Evolutionary conservation across 345 rosid genomes (phyloP).

Genomic region (Corchorus capsularis): DNA sequence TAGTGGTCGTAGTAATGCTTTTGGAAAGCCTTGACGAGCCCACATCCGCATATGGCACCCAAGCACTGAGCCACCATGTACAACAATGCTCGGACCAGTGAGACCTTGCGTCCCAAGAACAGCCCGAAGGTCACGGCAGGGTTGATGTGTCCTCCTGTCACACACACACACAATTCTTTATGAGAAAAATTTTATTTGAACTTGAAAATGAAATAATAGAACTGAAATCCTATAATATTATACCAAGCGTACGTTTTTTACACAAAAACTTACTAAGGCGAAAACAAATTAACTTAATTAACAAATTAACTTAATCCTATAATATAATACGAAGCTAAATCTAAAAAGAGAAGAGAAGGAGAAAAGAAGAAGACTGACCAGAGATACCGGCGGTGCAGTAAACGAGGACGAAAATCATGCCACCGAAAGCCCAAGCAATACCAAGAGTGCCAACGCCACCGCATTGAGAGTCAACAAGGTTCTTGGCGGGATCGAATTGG

Average conservation of each 20-base stretch:
- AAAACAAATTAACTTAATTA: too few relatives aligned
- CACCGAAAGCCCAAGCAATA: constrained; percentile 96
- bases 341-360: too few relatives aligned
- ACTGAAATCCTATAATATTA: too few relatives aligned
- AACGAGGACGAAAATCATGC: constrained; percentile 93
- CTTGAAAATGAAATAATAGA: too few relatives aligned
- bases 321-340: too few relatives aligned
- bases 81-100: constrained; percentile 50
- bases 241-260: too few relatives aligned
- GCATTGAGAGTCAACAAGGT: constrained; percentile 34
- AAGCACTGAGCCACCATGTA: constrained; percentile 69
- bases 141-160: constrained; percentile 64
- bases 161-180: not conserved
- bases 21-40: constrained; percentile 65
- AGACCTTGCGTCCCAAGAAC: constrained; percentile 56
- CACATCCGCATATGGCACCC: constrained; percentile 70
- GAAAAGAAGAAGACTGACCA: constrained; percentile 37
- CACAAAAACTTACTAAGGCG: too few relatives aligned
- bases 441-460: constrained; percentile 89
- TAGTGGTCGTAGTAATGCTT: constrained; percentile 55
- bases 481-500: too few relatives aligned
- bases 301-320: too few relatives aligned
- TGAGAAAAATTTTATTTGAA: too few relatives aligned
- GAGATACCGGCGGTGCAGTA: constrained; percentile 95
- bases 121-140: constrained; percentile 70